Evolutionary conservation across 2,329 filamentous ascomycete genomes (phyloP).

Genomic region (Rutstroemia sp.): DNA sequence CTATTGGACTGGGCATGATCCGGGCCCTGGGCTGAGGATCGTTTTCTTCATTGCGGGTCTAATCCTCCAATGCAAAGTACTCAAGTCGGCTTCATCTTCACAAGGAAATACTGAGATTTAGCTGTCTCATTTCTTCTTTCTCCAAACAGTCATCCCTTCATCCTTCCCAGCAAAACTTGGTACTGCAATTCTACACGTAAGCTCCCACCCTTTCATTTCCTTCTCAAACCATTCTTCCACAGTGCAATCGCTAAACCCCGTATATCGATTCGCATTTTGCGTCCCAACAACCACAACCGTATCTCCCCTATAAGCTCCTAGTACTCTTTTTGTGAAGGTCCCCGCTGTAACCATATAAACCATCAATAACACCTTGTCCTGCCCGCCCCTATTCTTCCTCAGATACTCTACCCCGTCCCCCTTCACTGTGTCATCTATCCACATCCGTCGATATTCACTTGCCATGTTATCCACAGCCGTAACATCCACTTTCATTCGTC

Average conservation of each 20-base stretch:
- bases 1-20: too few species aligned
- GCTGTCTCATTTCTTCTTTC: neutral
- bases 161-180: constrained; percentile 73
- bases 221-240: constrained; percentile 60
- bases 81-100: too few species aligned
- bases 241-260: constrained; percentile 54
- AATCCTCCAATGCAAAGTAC: too few species aligned
- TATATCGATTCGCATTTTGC: constrained; percentile 69
- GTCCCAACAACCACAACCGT: constrained; percentile 66
- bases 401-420: constrained; percentile 55
- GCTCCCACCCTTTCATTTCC: constrained; percentile 50
- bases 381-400: constrained; percentile 39
- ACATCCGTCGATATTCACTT: constrained; percentile 60
- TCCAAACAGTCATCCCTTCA: constrained; percentile 61
- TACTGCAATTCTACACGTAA: constrained; percentile 56
- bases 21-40: too few species aligned
- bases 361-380: constrained; percentile 54
- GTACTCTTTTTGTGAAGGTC: constrained; percentile 55
- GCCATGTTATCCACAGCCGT: constrained; percentile 60
- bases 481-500: constrained; percentile 47
- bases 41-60: too few species aligned
- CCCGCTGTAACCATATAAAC: constrained; percentile 64
- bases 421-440: constrained; percentile 60
- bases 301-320: constrained; percentile 55
- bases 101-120: too few species aligned